Evolutionary conservation across 2,329 filamentous ascomycete species (phyloP), one percentile per base, ranked within the genome.

Genomic region (Trichoderma lentiforme): DNA sequence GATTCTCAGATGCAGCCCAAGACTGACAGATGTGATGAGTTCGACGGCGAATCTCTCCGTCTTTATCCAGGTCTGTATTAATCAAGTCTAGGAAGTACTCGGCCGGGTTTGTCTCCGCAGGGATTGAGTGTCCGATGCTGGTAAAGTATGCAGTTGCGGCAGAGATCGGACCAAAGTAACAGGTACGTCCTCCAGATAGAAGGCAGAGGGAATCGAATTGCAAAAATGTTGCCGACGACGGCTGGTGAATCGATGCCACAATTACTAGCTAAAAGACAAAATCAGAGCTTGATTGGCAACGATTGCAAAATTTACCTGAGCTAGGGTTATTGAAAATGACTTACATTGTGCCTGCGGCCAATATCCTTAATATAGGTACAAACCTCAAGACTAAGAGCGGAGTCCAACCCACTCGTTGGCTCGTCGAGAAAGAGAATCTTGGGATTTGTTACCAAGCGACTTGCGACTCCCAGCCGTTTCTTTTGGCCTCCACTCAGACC

Each of bases 401-500:
- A 95, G 80, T 97, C 94, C 14, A 97, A 84, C 8, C 94, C 94
- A 74, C 91, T 94, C 0, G 93, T 97, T 0, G 93, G 93, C 80
- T 96, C 93, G 78, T 96, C 93, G 43, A 97, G 83, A 78, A 97
- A 96, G 28, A 97, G 80, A 9, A 97, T 90, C 80, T 91, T 93
- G 0, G 94, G 93, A 72, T 87, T 90, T 1, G 93, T 95, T 77
- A 97, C 92, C 47, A 97, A 86, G 78, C 94, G 92, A 73, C 91
- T 92, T 1, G 93, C 93, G 6, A 97, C 91, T 75, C 92, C 92
- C 8, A 95, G 86, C 68, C 94, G 87, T 53, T 93, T 87, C 84
- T 96, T 97, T 83, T 97, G 93, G 1, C 93, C 94, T 63, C 94
- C 94, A 74, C 91, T 93, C 72, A 97, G 90, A 15, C 94, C 94